Evolutionary conservation across 176 grass and related monocot genomes (phyloP).

Genomic region (Ensete ventricosum): DNA sequence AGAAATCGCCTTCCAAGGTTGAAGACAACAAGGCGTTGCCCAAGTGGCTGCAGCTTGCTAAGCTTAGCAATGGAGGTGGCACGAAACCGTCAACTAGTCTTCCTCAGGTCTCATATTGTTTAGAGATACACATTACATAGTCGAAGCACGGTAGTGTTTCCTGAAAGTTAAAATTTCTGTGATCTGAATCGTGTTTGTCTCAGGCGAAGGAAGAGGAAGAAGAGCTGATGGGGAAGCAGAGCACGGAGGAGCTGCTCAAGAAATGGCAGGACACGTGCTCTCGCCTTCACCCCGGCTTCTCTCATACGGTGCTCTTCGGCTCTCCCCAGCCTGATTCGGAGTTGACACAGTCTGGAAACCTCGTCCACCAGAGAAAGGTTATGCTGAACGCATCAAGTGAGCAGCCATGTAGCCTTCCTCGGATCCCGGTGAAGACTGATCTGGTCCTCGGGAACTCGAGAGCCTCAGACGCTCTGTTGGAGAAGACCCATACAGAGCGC

Average conservation of each 20-base stretch:
- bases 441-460: slow-evolving; percentile 33
- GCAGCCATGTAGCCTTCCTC: not conserved
- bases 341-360: not conserved
- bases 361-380: not conserved
- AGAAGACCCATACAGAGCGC: not conserved
- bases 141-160: not conserved
- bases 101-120: slow-evolving; percentile 20
- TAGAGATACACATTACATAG: not conserved
- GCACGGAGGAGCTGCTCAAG: not conserved
- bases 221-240: slow-evolving; percentile 3
- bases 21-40: slow-evolving; percentile 29
- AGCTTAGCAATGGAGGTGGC: slow-evolving; percentile 15
- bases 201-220: not conserved
- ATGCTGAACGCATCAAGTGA: not conserved
- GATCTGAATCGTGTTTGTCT: not conserved
- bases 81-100: slow-evolving; percentile 5
- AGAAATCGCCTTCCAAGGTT: not conserved
- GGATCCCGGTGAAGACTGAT: slow-evolving; percentile 42
- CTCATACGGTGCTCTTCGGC: not conserved
- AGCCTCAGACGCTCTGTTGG: not conserved
- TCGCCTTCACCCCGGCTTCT: not conserved
- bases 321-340: not conserved
- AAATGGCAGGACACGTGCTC: not conserved
- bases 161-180: not conserved
- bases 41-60: slow-evolving; percentile 55